Base-by-base conservation (phyloP, 2,329 filamentous ascomycete species). In the Xylariaceae sp. region DNA sequence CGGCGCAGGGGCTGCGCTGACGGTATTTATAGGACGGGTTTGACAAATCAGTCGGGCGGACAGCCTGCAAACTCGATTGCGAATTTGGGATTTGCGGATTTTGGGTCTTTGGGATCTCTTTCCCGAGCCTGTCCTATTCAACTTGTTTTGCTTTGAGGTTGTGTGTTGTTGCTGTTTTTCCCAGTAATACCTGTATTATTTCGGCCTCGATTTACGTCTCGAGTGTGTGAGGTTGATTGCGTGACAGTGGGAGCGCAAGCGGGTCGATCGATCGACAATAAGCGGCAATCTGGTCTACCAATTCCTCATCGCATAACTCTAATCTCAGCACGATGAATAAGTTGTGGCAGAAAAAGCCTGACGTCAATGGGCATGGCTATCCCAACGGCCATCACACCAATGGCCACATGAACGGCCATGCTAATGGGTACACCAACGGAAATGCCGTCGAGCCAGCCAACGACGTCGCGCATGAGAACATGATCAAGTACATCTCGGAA, bases 401-500 rank as follows among this genome's bases (percentile, higher is more conserved):
- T 7, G 22, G 34, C 13, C 13, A 16, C 5, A 9, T 5, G 10
- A 38, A 38, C 13, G 16, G 13, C 5, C 34, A 38, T 13, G 13
- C 13, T 5, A 14, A 38, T 9, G 13, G 34, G 13, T 16, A 38
- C 13, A 38, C 13, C 34, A 16, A 16, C 34, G 34, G 13, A 13
- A 13, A 16, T 16, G 34, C 34, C 34, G 34, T 9, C 34, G 34
- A 5, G 13, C 56, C 56, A 5, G 48, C 47, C 14, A 54, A 57
- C 40, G 54, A 58, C 17, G 48, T 54, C n/a, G 50, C 54, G 3
- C 56, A 58, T 33, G 53, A 58, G 34, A 51, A 58, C 33, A 56
- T 58, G 51, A 56, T 58, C 39, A 58, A 58, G 44, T 58, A 50
- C 39, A 50, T 58, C 34, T 58, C 56, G 6, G 56, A 58, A 49